Conservation (phyloP, 306 rosid species). For the Inga oerstediana region DNA sequence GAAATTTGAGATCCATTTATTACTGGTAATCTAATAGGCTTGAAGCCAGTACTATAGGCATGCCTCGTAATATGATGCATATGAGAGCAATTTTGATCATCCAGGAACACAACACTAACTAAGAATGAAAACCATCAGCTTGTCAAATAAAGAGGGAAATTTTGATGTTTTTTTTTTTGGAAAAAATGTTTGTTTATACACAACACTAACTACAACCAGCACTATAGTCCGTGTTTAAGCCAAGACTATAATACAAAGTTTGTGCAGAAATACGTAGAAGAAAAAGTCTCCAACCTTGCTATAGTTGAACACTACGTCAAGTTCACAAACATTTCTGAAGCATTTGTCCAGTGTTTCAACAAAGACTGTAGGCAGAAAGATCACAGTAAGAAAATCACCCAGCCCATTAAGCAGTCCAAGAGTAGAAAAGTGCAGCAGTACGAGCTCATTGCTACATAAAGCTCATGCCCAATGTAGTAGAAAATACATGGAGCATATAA, state of each 20-base stretch:
- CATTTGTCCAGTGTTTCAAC: slow-evolving; percentile 98
- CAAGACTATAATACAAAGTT: not conserved
- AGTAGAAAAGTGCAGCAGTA: slow-evolving; percentile 2
- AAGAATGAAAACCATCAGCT: not conserved
- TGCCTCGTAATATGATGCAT: slow-evolving; percentile 8
- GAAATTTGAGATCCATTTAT: slow-evolving; percentile 26
- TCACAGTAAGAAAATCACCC: slow-evolving; percentile 32
- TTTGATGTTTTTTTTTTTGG: not conserved
- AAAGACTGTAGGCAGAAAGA: slow-evolving; percentile 67
- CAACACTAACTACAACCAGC: too few relatives aligned
- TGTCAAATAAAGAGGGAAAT: not conserved
- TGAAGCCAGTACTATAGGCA: not conserved
- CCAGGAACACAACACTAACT: not conserved
- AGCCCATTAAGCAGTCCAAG: slow-evolving; percentile 20
- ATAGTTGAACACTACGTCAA: slow-evolving; percentile 89
- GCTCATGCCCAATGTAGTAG: slow-evolving; percentile 7
- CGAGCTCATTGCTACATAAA: slow-evolving; percentile 8
- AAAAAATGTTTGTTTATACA: too few relatives aligned
- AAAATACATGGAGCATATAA: slow-evolving; percentile 17
- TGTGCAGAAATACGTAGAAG: not conserved
- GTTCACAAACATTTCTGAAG: slow-evolving; percentile 96
- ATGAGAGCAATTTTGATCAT: slow-evolving; percentile 13
- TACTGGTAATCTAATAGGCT: not conserved
- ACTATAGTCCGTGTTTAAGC: not conserved
- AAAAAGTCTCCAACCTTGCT: slow-evolving; percentile 68